Conservation (phyloP, 1,284 basidiomycete species). For the Ustilago shanxiensis region DNA sequence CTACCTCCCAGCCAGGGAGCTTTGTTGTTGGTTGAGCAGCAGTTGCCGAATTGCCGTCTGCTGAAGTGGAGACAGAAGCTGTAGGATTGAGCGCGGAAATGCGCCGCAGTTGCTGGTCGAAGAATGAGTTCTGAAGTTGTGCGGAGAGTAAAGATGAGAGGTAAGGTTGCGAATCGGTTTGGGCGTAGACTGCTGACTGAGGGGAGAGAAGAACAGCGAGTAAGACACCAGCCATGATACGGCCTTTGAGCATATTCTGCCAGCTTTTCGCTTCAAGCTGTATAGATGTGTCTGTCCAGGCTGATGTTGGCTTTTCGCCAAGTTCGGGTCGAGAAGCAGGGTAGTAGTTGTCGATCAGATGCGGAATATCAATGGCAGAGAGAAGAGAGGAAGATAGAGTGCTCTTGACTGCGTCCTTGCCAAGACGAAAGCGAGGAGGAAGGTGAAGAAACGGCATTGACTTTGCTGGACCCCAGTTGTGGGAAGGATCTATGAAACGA, state of each 20-base stretch:
- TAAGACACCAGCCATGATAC: conserved; percentile 49
- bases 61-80: conserved; percentile 10
- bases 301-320: conserved; percentile 26
- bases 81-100: conserved; percentile 48
- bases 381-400: conserved; percentile 34
- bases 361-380: conserved; percentile 31
- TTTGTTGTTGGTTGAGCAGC: conserved; percentile 42
- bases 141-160: conserved; percentile 40
- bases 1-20: conserved; percentile 54
- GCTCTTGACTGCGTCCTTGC: conserved; percentile 2
- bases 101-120: conserved; percentile 43
- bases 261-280: conserved; percentile 45
- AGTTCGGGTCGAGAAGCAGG: conserved; percentile 48
- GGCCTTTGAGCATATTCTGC: conserved; percentile 38
- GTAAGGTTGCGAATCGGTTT: conserved; percentile 24
- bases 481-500: conserved; percentile 46
- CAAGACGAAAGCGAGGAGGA: conserved; percentile 26
- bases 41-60: background rate
- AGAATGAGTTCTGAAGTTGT: conserved; percentile 37
- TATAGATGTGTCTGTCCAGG: conserved; percentile 17
- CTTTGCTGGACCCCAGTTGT: conserved; percentile 57
- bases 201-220: conserved; percentile 40
- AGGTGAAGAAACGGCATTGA: conserved; percentile 59
- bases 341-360: conserved; percentile 55
- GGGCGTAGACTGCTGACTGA: conserved; percentile 27